Conservation (phyloP, 2,329 filamentous ascomycete genomes). For the Colletotrichum sp. region DNA sequence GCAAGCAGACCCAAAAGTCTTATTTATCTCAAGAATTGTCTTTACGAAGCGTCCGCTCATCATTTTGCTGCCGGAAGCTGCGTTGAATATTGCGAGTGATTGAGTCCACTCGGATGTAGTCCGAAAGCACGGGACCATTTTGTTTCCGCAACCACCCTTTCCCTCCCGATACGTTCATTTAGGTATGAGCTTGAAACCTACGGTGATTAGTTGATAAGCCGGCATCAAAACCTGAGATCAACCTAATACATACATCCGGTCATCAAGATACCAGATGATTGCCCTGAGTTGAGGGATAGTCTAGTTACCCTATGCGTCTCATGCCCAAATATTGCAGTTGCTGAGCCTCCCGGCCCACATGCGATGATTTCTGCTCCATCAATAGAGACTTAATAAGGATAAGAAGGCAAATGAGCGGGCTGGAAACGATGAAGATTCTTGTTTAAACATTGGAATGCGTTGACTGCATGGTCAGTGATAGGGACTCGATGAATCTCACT, state of each 20-base stretch:
- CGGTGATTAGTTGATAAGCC: background rate
- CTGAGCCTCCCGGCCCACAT: background rate
- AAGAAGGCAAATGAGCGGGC: no score
- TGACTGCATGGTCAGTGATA: background rate
- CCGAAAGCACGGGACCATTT: background rate
- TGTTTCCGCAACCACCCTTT: background rate
- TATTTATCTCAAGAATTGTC: background rate
- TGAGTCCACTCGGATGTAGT: background rate
- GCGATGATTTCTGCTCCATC: background rate
- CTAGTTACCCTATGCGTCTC: background rate
- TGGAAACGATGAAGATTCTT: background rate
- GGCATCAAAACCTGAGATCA: background rate
- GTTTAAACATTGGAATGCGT: background rate
- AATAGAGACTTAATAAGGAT: no score
- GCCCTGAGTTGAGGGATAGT: background rate
- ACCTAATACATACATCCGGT: background rate
- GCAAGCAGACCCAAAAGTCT: background rate
- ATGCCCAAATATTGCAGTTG: background rate
- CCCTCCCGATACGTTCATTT: background rate
- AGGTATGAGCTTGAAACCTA: background rate
- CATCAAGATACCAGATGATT: background rate
- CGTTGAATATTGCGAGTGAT: background rate
- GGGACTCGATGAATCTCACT: background rate
- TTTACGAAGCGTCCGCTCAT: background rate
- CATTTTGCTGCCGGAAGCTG: background rate